Percentiles rank a stretch among this genome's conserved stretches.
Evolutionary conservation across 768 basidiomycete species (phyloP).

Genomic region (Pleurotus djamor): DNA sequence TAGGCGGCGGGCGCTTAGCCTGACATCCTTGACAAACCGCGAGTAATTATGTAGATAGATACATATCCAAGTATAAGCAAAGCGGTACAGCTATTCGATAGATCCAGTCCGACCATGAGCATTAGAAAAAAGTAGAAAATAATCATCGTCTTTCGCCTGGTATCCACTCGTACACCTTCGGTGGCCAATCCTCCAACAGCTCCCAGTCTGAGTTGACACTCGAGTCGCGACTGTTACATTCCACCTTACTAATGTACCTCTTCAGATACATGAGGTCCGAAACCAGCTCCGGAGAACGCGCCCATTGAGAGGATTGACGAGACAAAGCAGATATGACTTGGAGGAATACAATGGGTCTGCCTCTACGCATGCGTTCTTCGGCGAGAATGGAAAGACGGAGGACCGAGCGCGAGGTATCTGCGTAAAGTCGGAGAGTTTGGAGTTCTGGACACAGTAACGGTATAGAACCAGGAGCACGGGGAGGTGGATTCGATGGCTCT

Average conservation of each 20-base stretch:
- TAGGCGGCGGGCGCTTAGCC: no score
- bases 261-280: conserved; percentile 4
- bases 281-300: conserved; percentile 1
- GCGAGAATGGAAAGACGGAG: neutral
- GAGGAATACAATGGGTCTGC: neutral
- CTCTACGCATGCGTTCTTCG: neutral
- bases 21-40: no score
- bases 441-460: conserved; percentile 1
- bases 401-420: conserved; percentile 6
- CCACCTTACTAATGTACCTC: neutral
- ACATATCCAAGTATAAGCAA: no score
- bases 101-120: no score
- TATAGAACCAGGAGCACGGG: neutral
- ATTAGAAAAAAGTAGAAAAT: no score
- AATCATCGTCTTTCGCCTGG: conserved; percentile 2
- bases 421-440: conserved; percentile 1
- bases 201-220: neutral
- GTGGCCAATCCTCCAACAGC: conserved; percentile 4
- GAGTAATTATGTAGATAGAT: no score
- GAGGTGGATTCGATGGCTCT: neutral
- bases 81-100: no score
- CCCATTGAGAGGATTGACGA: neutral
- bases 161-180: conserved; percentile 1
- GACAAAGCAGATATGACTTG: conserved; percentile 1
- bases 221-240: neutral